Base-by-base conservation (phyloP, 257 asterid species). In the Solanum clarkiae region DNA sequence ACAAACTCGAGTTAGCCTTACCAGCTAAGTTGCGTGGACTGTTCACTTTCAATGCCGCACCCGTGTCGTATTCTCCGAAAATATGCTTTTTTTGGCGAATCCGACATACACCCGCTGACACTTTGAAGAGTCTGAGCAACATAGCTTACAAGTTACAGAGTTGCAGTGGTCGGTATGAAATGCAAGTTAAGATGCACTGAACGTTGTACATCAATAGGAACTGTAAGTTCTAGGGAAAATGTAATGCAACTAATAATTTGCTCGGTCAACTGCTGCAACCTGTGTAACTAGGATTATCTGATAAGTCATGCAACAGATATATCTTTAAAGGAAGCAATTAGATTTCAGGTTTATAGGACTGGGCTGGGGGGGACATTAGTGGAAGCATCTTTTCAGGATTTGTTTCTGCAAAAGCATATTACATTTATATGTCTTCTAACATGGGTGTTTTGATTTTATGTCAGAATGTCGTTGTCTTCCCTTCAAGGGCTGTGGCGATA, bases 401-500 rank as follows among this genome's bases (percentile, higher is more conserved):
- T 15, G 24, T 79, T 79, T 53, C 6, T 79, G 49, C 82, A 53
- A 5, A 53, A 79, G 65, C 36, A 79, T 53, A 36, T 36, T 53
- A 36, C 65, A 53, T 79, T 53, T 79, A 24, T 79, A 53, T 49
- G 55, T 32, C 55, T 88, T 44, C 74, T 90, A 44, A 80, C 83
- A 86, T 65, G 53, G 20, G 24, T 82, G 56, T 82, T 68, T 55
- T 63, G 54, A 83, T 69, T 84, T 75, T 80, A 65, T 84, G 84
- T 80, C 84, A 95, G 98, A 94, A 95, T 82, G 91, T 94, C 86
- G 94, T 94, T 84, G 93, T 94, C 86, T 95, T 95, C 89, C 98
- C 98, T 70, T 94, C 98, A 81, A 92, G 98, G 90, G 89, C 94
- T 57, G 98, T 92, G 88, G 98, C 97, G 47, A 95, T 94, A 84